Percentiles rank a stretch among this genome's conserved stretches.
Evolutionary conservation across 306 rosid genomes (phyloP).

Genomic region (Luffa aegyptiaca): DNA sequence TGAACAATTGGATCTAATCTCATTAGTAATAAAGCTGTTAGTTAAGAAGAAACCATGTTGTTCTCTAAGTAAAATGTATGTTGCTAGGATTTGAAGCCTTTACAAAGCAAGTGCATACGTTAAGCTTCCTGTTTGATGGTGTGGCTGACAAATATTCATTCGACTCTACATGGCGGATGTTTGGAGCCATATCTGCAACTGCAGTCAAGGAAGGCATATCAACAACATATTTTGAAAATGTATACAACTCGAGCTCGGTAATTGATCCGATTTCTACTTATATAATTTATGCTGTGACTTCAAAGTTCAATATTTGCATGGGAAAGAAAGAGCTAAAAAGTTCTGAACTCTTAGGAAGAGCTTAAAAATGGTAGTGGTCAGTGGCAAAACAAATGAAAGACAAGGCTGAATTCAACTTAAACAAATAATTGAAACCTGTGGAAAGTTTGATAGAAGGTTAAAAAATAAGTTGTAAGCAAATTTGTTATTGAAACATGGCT

Average conservation of each 20-base stretch:
- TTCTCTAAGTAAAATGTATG: neutral
- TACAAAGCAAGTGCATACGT: constrained; percentile 29
- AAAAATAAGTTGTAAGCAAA: neutral
- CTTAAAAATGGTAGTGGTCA: neutral
- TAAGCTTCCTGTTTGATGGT: constrained; percentile 39
- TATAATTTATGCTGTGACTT: neutral
- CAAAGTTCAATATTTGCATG: neutral
- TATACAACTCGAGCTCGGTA: neutral
- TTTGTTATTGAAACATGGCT: neutral
- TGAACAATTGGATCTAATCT: neutral
- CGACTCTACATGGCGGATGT: neutral
- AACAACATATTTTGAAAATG: neutral
- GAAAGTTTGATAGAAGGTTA: neutral
- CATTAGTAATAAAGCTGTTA: neutral
- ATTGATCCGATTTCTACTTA: neutral
- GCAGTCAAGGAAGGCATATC: neutral
- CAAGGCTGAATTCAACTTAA: neutral
- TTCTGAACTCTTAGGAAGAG: neutral
- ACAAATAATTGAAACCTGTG: neutral
- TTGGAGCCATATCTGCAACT: neutral
- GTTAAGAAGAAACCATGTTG: neutral
- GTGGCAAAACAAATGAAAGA: neutral
- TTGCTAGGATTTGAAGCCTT: neutral
- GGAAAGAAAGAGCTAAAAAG: neutral
- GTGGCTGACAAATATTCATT: neutral